Conservation (phyloP, 2,329 filamentous ascomycete genomes). For the Ilyonectria mors-panacis region DNA sequence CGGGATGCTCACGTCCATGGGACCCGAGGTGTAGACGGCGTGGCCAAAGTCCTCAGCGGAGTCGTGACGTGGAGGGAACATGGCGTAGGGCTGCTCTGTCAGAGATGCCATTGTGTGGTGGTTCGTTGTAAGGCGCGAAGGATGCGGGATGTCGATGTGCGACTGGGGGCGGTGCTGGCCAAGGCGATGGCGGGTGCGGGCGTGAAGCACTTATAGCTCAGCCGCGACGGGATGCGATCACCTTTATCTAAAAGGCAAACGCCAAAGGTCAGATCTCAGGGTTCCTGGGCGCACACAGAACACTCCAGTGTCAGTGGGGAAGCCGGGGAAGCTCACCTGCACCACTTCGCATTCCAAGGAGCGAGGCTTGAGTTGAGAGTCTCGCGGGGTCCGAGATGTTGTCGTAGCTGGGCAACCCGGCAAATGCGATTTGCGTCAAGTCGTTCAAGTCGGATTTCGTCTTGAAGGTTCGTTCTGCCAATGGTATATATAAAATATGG, state of each 20-base stretch:
- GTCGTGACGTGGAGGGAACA: conserved; percentile 50
- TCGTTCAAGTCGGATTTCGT: conserved; percentile 4
- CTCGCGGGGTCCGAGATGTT: conserved; percentile 42
- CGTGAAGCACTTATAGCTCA: conserved; percentile 38
- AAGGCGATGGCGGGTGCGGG: conserved; percentile 32
- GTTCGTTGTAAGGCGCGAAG: conserved; percentile 25
- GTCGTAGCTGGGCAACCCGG: conserved; percentile 24
- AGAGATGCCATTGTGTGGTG: conserved; percentile 49
- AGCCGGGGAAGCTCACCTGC: conserved; percentile 44
- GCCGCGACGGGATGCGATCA: conserved; percentile 42
- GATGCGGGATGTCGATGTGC: conserved; percentile 19
- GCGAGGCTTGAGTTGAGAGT: conserved; percentile 37
- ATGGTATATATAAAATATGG: conserved; percentile 7
- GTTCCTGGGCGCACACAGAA: conserved; percentile 14
- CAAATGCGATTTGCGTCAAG: conserved; percentile 10
- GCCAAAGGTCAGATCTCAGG: conserved; percentile 36
- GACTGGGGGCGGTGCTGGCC: conserved; percentile 30
- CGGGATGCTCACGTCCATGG: conserved; percentile 65
- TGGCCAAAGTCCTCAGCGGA: conserved; percentile 58
- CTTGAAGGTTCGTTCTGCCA: background rate
- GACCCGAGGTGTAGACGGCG: conserved; percentile 55
- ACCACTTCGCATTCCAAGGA: conserved; percentile 46
- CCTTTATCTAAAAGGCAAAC: conserved; percentile 43
- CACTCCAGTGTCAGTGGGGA: conserved; percentile 25
- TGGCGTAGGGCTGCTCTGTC: conserved; percentile 48